A percentile compares a stretch with the other conserved stretches of the same genome.
Evolutionary conservation across 2,329 filamentous ascomycete genomes (phyloP).

Genomic region (Phialophora verrucosa): DNA sequence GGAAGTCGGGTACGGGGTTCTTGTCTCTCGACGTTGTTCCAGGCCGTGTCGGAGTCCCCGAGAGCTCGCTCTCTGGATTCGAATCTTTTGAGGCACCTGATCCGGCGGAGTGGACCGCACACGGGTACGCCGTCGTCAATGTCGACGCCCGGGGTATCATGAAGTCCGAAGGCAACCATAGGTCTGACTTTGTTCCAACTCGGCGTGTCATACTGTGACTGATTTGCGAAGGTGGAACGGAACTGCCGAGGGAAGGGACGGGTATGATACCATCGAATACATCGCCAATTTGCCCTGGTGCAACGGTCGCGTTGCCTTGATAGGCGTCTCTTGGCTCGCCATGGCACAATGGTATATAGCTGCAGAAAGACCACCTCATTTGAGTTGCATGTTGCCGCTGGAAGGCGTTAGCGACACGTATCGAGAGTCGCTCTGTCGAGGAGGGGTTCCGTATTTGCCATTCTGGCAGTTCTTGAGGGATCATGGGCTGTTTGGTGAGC

Average conservation of each 20-base stretch:
- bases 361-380: constrained; percentile 49
- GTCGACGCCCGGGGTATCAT: constrained; percentile 41
- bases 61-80: constrained; percentile 16
- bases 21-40: constrained; percentile 15
- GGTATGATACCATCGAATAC: constrained; percentile 20
- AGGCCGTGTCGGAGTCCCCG: constrained; percentile 13
- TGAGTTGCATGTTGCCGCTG: constrained; percentile 55
- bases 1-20: constrained; percentile 38
- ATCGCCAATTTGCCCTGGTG: constrained; percentile 49
- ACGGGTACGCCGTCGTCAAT: constrained; percentile 44
- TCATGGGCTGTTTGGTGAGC: constrained; percentile 20
- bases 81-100: constrained; percentile 41
- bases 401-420: constrained; percentile 52
- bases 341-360: constrained; percentile 54
- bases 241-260: constrained; percentile 20
- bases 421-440: constrained; percentile 45
- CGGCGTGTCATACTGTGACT: neutral
- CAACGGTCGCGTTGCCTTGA: constrained; percentile 52
- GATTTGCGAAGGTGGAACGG: constrained; percentile 16
- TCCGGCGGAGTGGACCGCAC: constrained; percentile 41
- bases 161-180: constrained; percentile 43
- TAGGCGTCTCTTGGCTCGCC: constrained; percentile 53
- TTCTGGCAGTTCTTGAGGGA: constrained; percentile 22
- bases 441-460: constrained; percentile 35
- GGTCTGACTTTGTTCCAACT: constrained; percentile 9